Conservation (phyloP, 306 rosid genomes). For the Cucurbita maxima region DNA sequence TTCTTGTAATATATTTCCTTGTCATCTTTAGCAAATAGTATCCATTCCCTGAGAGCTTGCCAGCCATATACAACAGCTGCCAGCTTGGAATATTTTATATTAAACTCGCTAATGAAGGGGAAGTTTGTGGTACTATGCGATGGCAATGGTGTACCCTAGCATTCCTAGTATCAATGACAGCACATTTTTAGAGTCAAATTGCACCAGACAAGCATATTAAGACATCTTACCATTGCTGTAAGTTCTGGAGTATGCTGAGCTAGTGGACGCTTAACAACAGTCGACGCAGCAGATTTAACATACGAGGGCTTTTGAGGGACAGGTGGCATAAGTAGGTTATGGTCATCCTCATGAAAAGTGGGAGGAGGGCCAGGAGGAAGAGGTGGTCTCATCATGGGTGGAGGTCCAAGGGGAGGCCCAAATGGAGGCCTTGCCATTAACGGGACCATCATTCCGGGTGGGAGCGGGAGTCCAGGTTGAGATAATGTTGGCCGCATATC, state of each 20-base stretch:
- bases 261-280: constrained; percentile 88
- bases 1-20: background rate
- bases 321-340: constrained; percentile 19
- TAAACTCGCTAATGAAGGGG: background rate
- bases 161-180: background rate
- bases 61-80: background rate
- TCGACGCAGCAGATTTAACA: constrained; percentile 93
- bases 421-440: constrained; percentile 74
- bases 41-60: background rate
- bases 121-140: background rate
- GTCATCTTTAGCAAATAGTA: background rate
- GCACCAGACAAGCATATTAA: background rate
- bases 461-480: constrained; percentile 52
- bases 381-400: constrained; percentile 97
- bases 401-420: constrained; percentile 95
- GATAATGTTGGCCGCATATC: constrained; percentile 74
- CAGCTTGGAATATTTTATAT: background rate
- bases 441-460: constrained; percentile 83
- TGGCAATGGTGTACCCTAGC: background rate
- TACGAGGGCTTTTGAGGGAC: constrained; percentile 78
- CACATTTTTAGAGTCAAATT: background rate
- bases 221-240: constrained; percentile 72
- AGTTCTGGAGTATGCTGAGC: constrained; percentile 99
- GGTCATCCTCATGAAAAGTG: constrained; percentile 55
- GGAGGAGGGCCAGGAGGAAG: constrained; percentile 99